These are phyloP conservation scores for Boletus reticuloceps DNA, from an alignment of 768 basidiomycete species.

Conservation along the genomic window DNA sequence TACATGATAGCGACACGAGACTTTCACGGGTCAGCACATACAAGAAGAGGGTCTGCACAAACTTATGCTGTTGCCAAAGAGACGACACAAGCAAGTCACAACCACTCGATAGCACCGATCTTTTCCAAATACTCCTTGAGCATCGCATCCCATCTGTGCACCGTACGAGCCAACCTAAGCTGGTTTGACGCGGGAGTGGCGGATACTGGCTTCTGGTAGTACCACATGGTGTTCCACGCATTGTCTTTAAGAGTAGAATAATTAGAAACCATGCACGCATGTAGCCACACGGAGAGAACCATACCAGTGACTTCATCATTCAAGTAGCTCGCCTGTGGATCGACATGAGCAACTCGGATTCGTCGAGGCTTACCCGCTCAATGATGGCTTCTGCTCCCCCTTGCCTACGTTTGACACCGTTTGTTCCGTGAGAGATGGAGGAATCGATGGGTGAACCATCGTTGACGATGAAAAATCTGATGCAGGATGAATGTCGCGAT, in stretches of 20 bases:
- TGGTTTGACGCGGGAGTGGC: neutral
- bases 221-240: constrained; percentile 7
- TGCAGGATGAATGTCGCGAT: neutral
- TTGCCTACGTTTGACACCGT: neutral
- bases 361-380: too few relatives aligned
- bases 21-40: too few relatives aligned
- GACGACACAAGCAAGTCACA: too few relatives aligned
- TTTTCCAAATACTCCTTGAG: neutral
- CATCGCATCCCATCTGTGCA: neutral
- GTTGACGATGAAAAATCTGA: constrained; percentile 1
- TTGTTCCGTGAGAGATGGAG: constrained; percentile 3
- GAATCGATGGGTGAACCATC: neutral
- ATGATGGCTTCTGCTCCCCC: neutral
- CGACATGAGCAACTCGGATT: neutral
- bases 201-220: constrained; percentile 6
- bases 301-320: too few relatives aligned
- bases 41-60: too few relatives aligned
- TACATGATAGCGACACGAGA: too few relatives aligned
- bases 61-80: too few relatives aligned
- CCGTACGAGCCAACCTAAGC: neutral
- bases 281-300: neutral
- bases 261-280: neutral
- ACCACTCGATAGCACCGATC: neutral
- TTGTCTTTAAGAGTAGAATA: neutral
- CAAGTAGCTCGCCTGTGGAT: neutral